Evolutionary conservation across 305 asterid genomes (phyloP).

Genomic region (Fraxinus platypoda): DNA sequence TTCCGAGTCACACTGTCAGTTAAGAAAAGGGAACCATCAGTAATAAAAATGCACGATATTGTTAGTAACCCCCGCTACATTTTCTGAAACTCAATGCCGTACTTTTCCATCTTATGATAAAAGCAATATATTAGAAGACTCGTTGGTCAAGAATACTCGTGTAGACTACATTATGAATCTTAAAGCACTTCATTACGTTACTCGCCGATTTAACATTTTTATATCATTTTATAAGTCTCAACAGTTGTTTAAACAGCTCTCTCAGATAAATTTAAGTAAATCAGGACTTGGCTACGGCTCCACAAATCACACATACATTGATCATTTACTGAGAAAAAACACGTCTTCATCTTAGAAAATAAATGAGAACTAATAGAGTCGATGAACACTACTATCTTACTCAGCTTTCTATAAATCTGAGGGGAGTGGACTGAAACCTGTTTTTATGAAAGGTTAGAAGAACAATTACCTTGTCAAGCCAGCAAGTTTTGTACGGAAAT

Average conservation of each 20-base stretch:
- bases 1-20: constrained; percentile 56
- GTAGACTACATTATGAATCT: neutral
- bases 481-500: constrained; percentile 19
- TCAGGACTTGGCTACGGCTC: neutral
- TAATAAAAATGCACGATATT: neutral
- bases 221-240: neutral
- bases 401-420: neutral
- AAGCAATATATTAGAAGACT: neutral
- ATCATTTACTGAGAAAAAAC: neutral
- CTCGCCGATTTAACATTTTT: neutral
- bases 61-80: neutral
- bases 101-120: neutral
- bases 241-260: neutral
- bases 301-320: neutral
- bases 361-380: neutral
- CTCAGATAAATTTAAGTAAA: neutral
- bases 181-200: neutral
- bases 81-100: neutral
- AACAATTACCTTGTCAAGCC: constrained; percentile 45
- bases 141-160: neutral
- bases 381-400: constrained; percentile 6
- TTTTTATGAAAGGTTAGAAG: neutral
- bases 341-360: neutral
- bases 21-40: neutral
- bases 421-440: neutral